Base-by-base conservation (phyloP, 176 grass and related monocot genomes). In the Musa troglodytarum region DNA sequence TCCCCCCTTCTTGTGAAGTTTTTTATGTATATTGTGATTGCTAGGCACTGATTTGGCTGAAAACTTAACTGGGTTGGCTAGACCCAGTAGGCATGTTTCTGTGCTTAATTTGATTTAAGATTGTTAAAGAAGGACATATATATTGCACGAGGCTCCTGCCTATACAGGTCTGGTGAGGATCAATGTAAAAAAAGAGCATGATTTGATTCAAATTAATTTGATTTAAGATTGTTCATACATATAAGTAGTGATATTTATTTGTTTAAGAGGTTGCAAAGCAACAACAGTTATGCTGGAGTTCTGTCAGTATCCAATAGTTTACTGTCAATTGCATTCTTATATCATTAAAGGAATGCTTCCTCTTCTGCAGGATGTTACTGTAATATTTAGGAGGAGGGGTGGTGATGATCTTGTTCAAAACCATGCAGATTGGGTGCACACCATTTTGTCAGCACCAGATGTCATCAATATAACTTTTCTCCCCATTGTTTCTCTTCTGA, bases 381-480 rank as follows among this genome's bases (percentile, higher is more conserved):
- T 99, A 79, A 99, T 99, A 78, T 99, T 94, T 86, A 87, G 95
- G 56, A 99, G 95, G 82, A 99, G 95, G 73, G 95, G 95, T 68
- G 95, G 95, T 76, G 89, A 89, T 21, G 95, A 92, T 84, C 88
- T 99, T 73, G 95, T 99, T 86, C 95, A 95, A 72, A 94, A 73
- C 84, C 90, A 77, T 91, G 82, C 28, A 73, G 88, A 94, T 16
- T 99, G 95, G 95, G 87, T 73, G 76, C 78, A 59, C 54, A 99
- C 95, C 49, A 62, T 99, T 81, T 14, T 78, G 62, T 86, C 80
- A 56, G 86, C 95, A 58, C 95, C 95, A 83, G 95, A 99, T 88
- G 92, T 99, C 79, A 94, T 99, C 85, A 89, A 82, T 78, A 99
- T 99, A 88, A 94, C 88, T 63, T 99, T 99, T 87, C 34, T 77